Evolutionary conservation across 371 early-diverging fungal genomes (phyloP).

Genomic region (Rhizomucor miehei): DNA sequence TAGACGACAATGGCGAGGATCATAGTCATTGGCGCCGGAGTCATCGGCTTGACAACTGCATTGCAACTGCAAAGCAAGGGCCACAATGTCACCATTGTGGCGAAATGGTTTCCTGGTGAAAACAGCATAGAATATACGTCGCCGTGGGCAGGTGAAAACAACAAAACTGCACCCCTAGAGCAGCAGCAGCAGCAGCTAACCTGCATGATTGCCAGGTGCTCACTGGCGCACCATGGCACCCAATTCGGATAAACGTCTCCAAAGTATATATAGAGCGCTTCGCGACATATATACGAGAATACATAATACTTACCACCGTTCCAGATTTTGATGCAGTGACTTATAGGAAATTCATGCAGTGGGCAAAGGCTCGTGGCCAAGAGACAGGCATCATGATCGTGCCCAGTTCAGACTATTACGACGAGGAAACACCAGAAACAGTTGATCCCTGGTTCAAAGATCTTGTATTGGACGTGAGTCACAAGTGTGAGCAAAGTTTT

Average conservation of each 20-base stretch:
- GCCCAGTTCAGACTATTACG: conserved; percentile 45
- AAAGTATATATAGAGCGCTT: conserved; percentile 27
- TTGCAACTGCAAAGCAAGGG: conserved; percentile 47
- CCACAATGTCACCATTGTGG: conserved; percentile 55
- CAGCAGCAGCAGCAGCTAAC: background rate
- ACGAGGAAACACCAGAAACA: conserved; percentile 34
- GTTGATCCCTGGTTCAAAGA: conserved; percentile 53
- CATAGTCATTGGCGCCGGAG: conserved; percentile 74
- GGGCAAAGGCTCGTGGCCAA: conserved; percentile 31
- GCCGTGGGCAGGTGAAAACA: conserved; percentile 61
- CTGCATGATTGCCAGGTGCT: conserved; percentile 54
- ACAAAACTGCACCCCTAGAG: background rate
- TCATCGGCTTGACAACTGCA: conserved; percentile 70
- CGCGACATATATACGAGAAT: no score
- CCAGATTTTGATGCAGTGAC: conserved; percentile 46
- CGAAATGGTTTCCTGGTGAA: conserved; percentile 58
- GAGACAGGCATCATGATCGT: conserved; percentile 46
- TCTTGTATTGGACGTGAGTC: conserved; percentile 47
- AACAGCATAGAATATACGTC: conserved; percentile 61
- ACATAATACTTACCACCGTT: no score
- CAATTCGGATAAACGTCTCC: conserved; percentile 32
- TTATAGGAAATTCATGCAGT: conserved; percentile 38
- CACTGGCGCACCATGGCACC: conserved; percentile 71
- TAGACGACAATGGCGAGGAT: conserved; percentile 6
- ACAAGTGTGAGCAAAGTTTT: background rate